These are phyloP conservation scores for Huiozyma naganishii DNA, from an alignment of 805 yeast genomes.

Conservation along the genomic window DNA sequence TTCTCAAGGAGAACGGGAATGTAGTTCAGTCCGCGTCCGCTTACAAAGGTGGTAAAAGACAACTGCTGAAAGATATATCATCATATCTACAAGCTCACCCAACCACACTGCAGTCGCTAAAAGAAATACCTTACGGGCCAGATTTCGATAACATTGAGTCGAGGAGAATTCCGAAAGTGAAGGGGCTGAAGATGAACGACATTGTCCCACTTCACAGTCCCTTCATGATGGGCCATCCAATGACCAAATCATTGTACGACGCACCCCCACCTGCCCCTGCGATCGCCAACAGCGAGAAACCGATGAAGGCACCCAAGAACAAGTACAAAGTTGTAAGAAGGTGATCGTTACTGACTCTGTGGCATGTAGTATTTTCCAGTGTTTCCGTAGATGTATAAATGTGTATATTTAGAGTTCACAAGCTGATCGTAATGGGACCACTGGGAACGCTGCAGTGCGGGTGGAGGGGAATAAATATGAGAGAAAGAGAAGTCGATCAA, in stretches of 20 bases:
- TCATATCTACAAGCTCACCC: constrained; percentile 55
- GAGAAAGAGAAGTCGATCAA: constrained; percentile 2
- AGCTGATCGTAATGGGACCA: not conserved
- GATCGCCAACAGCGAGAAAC: constrained; percentile 12
- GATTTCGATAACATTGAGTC: constrained; percentile 49
- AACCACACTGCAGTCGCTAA: constrained; percentile 53
- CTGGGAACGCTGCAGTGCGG: not conserved
- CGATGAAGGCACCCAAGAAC: constrained; percentile 23
- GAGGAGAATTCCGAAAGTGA: constrained; percentile 60
- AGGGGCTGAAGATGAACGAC: constrained; percentile 75
- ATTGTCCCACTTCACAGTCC: constrained; percentile 84
- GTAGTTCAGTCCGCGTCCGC: constrained; percentile 20
- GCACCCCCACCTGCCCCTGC: constrained; percentile 36
- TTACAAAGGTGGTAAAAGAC: constrained; percentile 44
- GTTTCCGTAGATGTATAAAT: too few species aligned
- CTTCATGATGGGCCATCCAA: constrained; percentile 73
- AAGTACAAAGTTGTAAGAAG: constrained; percentile 27
- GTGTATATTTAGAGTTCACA: not conserved
- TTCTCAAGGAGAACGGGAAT: constrained; percentile 43
- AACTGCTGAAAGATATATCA: constrained; percentile 49
- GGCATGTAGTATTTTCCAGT: too few species aligned
- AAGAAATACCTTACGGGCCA: constrained; percentile 54
- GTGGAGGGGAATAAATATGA: too few species aligned
- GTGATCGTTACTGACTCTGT: constrained; percentile 4
- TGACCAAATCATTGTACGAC: constrained; percentile 59